Percentiles rank a stretch among this genome's conserved stretches.
Evolutionary conservation across 345 rosid species (phyloP).

Genomic region (Viola odorata): DNA sequence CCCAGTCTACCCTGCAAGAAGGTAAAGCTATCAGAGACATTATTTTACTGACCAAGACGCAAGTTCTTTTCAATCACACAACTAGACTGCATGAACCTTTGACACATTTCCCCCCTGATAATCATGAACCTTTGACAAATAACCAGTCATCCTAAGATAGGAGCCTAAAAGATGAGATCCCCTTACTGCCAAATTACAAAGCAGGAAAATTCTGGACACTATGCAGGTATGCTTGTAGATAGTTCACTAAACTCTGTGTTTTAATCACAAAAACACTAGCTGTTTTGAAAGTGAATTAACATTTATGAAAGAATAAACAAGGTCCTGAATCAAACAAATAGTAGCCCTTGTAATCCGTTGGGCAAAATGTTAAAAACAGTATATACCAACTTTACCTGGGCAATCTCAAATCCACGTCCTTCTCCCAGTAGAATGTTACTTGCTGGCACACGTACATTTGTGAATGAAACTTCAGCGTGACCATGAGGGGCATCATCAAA

Average conservation of each 20-base stretch:
- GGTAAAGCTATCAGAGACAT: constrained; percentile 5
- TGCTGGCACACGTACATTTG: constrained; percentile 73
- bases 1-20: constrained; percentile 87
- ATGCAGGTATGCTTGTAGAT: too few species aligned
- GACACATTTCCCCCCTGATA: not conserved
- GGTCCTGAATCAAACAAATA: not conserved
- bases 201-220: too few species aligned
- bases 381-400: constrained; percentile 57
- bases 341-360: not conserved
- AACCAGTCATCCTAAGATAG: too few species aligned
- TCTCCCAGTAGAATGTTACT: constrained; percentile 85
- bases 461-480: constrained; percentile 80
- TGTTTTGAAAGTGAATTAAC: too few species aligned
- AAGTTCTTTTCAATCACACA: not conserved
- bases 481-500: constrained; percentile 99
- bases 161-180: too few species aligned
- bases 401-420: constrained; percentile 98
- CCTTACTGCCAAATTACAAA: too few species aligned
- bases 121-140: too few species aligned
- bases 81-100: not conserved
- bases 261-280: too few species aligned
- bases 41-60: not conserved
- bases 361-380: not conserved
- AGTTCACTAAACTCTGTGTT: too few species aligned
- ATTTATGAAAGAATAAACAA: too few species aligned